Evolutionary conservation across 2,329 filamentous ascomycete species (phyloP).

Genomic region (Pseudocercospora fuligena): DNA sequence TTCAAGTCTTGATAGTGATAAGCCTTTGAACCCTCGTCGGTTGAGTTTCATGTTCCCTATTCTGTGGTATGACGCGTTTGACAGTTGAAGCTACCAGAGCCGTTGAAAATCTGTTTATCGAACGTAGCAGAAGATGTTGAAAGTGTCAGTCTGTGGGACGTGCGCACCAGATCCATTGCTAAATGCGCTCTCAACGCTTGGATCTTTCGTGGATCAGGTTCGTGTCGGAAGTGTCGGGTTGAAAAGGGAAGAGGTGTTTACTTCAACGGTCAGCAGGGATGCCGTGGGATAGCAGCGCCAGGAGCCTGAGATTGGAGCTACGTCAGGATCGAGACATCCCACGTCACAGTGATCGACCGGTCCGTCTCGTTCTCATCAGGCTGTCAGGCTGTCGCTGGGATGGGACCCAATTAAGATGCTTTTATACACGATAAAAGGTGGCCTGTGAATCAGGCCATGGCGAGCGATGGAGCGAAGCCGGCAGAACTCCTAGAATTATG

Average conservation of each 20-base stretch:
- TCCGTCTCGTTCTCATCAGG: background rate
- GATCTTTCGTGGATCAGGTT: background rate
- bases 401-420: background rate
- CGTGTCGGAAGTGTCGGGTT: background rate
- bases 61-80: background rate
- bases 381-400: background rate
- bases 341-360: background rate
- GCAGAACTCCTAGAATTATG: too few relatives aligned
- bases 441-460: background rate
- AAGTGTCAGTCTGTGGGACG: background rate
- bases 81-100: background rate
- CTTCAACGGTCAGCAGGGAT: constrained; percentile 1
- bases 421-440: background rate
- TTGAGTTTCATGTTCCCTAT: background rate
- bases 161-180: background rate
- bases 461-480: too few relatives aligned
- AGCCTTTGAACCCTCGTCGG: background rate
- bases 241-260: background rate
- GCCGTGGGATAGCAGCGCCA: background rate
- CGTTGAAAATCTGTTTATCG: background rate
- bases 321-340: background rate
- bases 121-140: background rate
- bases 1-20: background rate
- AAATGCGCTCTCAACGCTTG: background rate
- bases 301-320: background rate